Evolutionary conservation across 1,284 basidiomycete species (phyloP).

Genomic region (Stygiomarasmius scandens): DNA sequence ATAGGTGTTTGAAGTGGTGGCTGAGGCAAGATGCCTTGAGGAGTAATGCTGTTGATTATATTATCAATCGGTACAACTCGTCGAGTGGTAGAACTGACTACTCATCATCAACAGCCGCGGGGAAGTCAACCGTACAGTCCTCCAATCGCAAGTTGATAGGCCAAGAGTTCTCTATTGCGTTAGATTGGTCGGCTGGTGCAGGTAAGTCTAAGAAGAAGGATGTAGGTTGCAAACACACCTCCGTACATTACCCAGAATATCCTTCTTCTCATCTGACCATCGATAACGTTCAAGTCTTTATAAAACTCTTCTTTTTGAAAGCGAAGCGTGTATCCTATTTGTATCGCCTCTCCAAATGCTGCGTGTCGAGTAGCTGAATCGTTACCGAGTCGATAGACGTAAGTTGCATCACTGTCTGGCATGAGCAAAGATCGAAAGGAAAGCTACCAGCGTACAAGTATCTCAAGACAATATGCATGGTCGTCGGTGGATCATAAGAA

Average conservation of each 20-base stretch:
- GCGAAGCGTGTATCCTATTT: not conserved
- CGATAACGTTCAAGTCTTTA: not conserved
- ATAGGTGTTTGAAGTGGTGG: not conserved
- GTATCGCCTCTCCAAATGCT: not conserved
- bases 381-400: not conserved
- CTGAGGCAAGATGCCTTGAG: not conserved
- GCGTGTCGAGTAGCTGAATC: not conserved
- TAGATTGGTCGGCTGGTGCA: not conserved
- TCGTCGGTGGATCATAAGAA: constrained; percentile 1
- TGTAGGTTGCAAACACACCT: not conserved
- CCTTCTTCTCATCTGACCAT: not conserved
- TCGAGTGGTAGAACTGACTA: not conserved
- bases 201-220: not conserved
- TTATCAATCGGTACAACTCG: no score
- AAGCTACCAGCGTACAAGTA: not conserved
- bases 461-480: not conserved
- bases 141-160: not conserved
- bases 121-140: not conserved
- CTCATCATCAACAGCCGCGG: not conserved
- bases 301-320: not conserved
- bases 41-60: not conserved
- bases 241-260: not conserved
- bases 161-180: not conserved
- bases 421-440: not conserved
- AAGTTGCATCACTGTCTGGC: not conserved